A percentile compares a stretch with the other conserved stretches of the same genome.
Evolutionary conservation across 371 early-diverging fungal genomes (phyloP).

Genomic region (Mucor irregularis): DNA sequence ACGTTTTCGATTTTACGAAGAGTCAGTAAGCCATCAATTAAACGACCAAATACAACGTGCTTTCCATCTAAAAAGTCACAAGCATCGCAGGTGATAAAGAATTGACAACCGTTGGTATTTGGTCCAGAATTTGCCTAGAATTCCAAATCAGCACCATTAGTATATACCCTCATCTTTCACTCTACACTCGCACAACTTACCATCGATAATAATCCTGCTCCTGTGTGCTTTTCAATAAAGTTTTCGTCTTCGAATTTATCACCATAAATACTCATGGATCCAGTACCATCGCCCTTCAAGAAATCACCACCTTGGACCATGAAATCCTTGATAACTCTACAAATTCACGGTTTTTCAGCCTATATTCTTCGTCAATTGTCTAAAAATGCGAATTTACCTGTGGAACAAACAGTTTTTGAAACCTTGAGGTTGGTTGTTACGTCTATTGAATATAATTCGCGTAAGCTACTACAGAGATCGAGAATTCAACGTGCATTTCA

Average conservation of each 20-base stretch:
- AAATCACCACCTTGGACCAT: slow-evolving; percentile 99
- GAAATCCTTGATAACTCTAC: slow-evolving; percentile 91
- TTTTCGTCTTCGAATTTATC: slow-evolving; percentile 96
- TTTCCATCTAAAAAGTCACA: slow-evolving; percentile 91
- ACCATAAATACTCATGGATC: slow-evolving; percentile 96
- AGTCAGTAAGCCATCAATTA: slow-evolving; percentile 87
- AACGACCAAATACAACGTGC: slow-evolving; percentile 89
- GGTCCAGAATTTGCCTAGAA: slow-evolving; percentile 87
- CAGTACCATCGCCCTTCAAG: slow-evolving; percentile 90
- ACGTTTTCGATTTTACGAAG: slow-evolving; percentile 93
- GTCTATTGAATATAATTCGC: slow-evolving; percentile 39
- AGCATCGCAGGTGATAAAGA: slow-evolving; percentile 94
- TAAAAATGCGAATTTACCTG: slow-evolving; percentile 57
- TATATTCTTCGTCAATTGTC: slow-evolving; percentile 10
- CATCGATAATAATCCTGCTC: slow-evolving; percentile 96
- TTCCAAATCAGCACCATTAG: background rate
- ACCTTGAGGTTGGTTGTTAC: slow-evolving; percentile 80
- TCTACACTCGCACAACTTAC: slow-evolving; percentile 33
- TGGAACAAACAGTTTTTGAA: slow-evolving; percentile 94
- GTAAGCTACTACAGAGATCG: too few relatives aligned
- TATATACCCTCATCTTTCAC: too few relatives aligned
- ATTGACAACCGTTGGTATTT: slow-evolving; percentile 95
- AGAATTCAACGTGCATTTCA: too few relatives aligned
- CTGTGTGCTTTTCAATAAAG: slow-evolving; percentile 90
- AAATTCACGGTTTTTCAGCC: background rate